These are phyloP conservation scores for Paecilomyces sp. DNA, from an alignment of 2,329 filamentous ascomycete genomes.

Conservation along the genomic window DNA sequence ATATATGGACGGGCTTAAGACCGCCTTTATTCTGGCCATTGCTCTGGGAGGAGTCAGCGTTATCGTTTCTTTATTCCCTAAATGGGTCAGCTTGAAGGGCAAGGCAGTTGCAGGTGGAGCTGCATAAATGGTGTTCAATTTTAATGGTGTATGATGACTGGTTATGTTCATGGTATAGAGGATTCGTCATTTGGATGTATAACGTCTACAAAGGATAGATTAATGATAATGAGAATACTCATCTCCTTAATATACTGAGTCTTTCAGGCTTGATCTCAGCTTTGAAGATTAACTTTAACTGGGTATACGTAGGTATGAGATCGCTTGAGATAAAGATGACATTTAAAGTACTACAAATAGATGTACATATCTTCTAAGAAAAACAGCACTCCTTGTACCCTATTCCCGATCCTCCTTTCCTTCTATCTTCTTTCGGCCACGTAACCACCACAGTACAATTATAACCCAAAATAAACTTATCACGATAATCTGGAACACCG, in stretches of 20 bases:
- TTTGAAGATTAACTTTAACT: too few species aligned
- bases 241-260: not conserved
- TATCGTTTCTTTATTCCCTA: slow-evolving; percentile 7
- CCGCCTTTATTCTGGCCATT: slow-evolving; percentile 9
- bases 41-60: slow-evolving; percentile 5
- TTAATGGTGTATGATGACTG: not conserved
- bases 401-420: too few species aligned
- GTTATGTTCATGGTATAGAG: not conserved
- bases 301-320: too few species aligned
- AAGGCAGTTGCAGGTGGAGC: slow-evolving; percentile 4
- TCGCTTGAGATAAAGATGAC: too few species aligned
- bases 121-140: not conserved
- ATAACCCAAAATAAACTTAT: too few species aligned
- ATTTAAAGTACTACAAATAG: too few species aligned
- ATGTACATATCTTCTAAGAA: too few species aligned
- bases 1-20: slow-evolving; percentile 24
- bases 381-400: too few species aligned
- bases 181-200: not conserved
- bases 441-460: too few species aligned
- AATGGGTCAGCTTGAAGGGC: slow-evolving; percentile 9
- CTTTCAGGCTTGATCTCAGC: too few species aligned
- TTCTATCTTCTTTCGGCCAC: too few species aligned
- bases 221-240: not conserved
- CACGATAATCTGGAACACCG: too few species aligned
- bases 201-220: not conserved